Base-by-base conservation (phyloP, 2,329 filamentous ascomycete species). In the Sclerotinia borealis region DNA sequence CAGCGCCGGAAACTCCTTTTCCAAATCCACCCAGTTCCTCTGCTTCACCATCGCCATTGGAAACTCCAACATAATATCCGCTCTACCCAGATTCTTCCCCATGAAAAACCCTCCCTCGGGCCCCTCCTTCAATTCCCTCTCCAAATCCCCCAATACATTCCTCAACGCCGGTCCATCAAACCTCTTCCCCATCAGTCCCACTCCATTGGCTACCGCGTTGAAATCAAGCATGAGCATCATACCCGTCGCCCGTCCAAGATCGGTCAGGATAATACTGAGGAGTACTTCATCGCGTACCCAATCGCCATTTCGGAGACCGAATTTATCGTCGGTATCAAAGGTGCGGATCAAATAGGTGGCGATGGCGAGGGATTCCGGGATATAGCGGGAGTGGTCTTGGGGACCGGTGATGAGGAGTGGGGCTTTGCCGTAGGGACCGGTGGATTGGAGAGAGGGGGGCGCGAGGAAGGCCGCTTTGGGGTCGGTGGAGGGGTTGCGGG, bases 401-500 rank as follows among this genome's bases (percentile, higher is more conserved):
- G 71, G 66, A 22, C 68, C 70, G 43, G 73, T 72, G 45, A 71
- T 67, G 68, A 97, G 78, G 51, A 92, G 77, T 0, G 93, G 93
- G 0, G 91, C 91, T 75, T 96, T 96, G 67, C 93, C 93, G 3
- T 96, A 81, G 0, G 90, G 89, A 70, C 96, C 91, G 27, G 95
- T 78, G 64, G 90, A 86, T 34, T 59, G 17, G 54, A 96, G 82
- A 71, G 90, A 87, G 0, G 85, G 78, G 1, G 91, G 91, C 0
- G 92, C 92, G 25, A 88, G 79, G 54, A 69, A 68, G 4, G 66
- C 65, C 5, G 43, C 48, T 13, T 56, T 67, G 9, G 65, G 62
- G 72, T 80, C 83, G 65, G 86, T 81, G 61, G 78, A 70, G 64
- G 77, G 78, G 68, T 79, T 75, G 61, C 93, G 88, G 9, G 54